Base-by-base conservation (phyloP, 176 grass and related monocot genomes). In the Avena sativa region DNA sequence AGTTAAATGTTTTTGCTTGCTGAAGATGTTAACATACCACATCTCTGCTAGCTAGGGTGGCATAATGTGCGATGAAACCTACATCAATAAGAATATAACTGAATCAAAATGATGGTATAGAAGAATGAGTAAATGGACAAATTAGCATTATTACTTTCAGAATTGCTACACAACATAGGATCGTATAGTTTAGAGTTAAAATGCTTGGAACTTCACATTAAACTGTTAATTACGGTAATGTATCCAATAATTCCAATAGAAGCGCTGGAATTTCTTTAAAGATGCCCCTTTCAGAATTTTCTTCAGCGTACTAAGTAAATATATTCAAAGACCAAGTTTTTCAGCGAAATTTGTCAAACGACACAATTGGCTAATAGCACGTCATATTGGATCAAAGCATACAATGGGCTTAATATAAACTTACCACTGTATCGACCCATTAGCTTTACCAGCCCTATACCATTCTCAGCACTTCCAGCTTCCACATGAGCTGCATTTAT, bases 401-500 rank as follows among this genome's bases (percentile, higher is more conserved):
- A 43, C 9, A 40, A 48, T 49, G 4, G 6, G 36, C 49, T 16
- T 16, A 40, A 7, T 64, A 51, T 43, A 85, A 87, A 71, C 92
- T 48, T 90, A 99, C 97, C 97, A 84, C 97, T 96, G 68, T 99
- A 91, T 17, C 97, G 92, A 32, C 97, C 97, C 97, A 99, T 99
- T 70, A 99, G 86, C 81, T 99, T 99, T 76, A 99, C 97, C 78
- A 96, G 78, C 20, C 97, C 97, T 38, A 99, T 93, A 81, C 97
- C 97, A 78, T 99, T 94, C 67, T 99, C 97, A n/a, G 92, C 94
- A 76, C 97, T 99, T 77, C 88, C 97, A 94, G 97, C 89, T 85
- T 99, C 97, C 49, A 99, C 97, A 83, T 99, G 97, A 76, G 97
- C 97, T 80, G 97, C 97, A 94, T 96, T 99, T 79, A 99, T 94